Conservation (phyloP, 768 basidiomycete species). For the Cyathus striatus region DNA sequence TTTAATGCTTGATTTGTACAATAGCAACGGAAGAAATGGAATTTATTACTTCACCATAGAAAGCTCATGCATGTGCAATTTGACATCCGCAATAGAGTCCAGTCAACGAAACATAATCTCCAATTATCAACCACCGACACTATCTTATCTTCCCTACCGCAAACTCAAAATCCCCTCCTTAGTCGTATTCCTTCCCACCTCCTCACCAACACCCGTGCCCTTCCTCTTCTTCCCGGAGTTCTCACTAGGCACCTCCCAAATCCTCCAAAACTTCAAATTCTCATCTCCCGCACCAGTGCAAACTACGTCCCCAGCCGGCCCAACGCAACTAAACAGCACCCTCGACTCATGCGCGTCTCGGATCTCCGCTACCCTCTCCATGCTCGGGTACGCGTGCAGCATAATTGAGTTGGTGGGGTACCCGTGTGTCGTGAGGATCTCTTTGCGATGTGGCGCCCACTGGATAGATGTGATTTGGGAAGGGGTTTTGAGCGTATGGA, state of each 20-base stretch:
- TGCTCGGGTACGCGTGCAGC: conserved; percentile 81
- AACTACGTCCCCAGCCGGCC: conserved; percentile 88
- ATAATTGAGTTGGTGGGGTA: conserved; percentile 85
- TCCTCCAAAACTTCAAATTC: conserved; percentile 94
- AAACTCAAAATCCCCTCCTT: conserved; percentile 44
- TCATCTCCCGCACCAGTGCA: conserved; percentile 93
- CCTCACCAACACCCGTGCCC: conserved; percentile 22
- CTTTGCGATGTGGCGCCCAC: conserved; percentile 85
- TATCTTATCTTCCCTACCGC: conserved; percentile 28
- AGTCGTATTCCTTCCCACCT: conserved; percentile 40
- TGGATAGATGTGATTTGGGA: conserved; percentile 91
- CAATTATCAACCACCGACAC: no score
- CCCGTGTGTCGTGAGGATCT: conserved; percentile 89
- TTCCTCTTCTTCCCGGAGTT: conserved; percentile 38
- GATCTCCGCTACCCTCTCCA: conserved; percentile 78
- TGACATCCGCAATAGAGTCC: no score
- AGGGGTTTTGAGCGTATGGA: conserved; percentile 82
- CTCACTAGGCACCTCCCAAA: conserved; percentile 61
- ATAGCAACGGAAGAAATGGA: no score
- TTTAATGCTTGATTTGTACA: no score
- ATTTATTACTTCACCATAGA: no score
- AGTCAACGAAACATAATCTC: no score
- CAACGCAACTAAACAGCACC: conserved; percentile 79
- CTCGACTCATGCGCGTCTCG: conserved; percentile 91
- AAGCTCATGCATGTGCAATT: no score